Evolutionary conservation across 2,329 filamentous ascomycete genomes (phyloP).

Genomic region (Monosporascus sp.): DNA sequence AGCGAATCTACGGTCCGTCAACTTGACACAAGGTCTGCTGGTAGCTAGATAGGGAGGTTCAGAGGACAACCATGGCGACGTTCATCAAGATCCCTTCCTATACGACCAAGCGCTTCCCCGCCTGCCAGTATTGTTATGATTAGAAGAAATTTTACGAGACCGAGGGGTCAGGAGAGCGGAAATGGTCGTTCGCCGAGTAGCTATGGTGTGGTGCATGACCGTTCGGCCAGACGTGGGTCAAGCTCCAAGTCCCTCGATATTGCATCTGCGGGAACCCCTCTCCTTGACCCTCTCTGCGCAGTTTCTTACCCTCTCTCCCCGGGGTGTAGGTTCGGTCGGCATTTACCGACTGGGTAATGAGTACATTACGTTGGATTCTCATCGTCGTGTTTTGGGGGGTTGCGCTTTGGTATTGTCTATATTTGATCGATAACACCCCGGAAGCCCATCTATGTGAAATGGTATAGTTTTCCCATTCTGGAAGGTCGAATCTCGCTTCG

Average conservation of each 20-base stretch:
- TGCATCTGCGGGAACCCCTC: neutral
- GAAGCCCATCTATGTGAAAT: constrained; percentile 8
- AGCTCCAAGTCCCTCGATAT: constrained; percentile 1
- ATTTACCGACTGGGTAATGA: constrained; percentile 10
- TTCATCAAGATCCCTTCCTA: too few relatives aligned
- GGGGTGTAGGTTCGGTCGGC: neutral
- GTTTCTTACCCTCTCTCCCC: neutral
- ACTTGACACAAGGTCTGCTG: neutral
- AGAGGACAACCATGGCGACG: too few relatives aligned
- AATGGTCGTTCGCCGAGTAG: neutral
- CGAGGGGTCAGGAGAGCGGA: constrained; percentile 1
- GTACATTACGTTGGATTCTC: constrained; percentile 10
- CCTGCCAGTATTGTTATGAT: neutral
- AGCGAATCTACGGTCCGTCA: neutral
- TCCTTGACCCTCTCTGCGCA: neutral
- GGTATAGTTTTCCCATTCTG: constrained; percentile 16
- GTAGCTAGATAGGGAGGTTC: neutral
- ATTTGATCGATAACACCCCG: neutral
- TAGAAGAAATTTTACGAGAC: neutral
- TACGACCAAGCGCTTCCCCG: too few relatives aligned
- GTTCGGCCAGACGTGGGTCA: constrained; percentile 21
- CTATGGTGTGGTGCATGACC: constrained; percentile 2
- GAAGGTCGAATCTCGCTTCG: constrained; percentile 19
- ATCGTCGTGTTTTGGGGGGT: constrained; percentile 12
- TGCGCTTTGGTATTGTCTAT: constrained; percentile 15